phyloP scores from a whole-genome alignment of 2,329 filamentous ascomycete species.

The Sclerotinia subarctica region DNA sequence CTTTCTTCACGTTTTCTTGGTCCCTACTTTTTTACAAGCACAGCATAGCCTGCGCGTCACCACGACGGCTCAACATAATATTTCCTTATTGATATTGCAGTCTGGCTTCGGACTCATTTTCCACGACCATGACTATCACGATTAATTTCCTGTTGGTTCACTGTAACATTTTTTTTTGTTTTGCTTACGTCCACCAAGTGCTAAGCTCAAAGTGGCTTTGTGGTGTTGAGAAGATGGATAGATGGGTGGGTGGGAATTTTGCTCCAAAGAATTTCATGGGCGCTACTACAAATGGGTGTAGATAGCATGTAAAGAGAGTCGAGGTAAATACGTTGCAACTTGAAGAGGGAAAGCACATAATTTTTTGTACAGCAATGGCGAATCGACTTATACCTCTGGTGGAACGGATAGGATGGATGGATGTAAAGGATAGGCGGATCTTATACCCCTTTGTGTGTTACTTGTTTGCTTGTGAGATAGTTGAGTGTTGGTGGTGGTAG shows the following conservation, averaged over 20 bases:
- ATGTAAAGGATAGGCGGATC: conserved; percentile 3
- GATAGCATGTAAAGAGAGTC: background rate
- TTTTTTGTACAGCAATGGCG: background rate
- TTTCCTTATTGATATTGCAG: background rate
- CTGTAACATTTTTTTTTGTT: conserved; percentile 12
- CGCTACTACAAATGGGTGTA: background rate
- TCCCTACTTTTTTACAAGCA: background rate
- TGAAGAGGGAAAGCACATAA: background rate
- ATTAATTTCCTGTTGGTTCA: conserved; percentile 7
- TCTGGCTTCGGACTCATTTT: conserved; percentile 9
- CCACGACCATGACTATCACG: conserved; percentile 20
- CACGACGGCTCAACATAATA: conserved; percentile 12
- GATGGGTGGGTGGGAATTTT: background rate
- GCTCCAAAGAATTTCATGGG: background rate
- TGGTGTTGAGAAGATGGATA: conserved; percentile 5
- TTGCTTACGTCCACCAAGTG: background rate
- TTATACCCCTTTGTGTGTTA: conserved; percentile 13
- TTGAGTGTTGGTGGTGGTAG: background rate
- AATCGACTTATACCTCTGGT: background rate
- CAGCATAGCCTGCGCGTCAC: conserved; percentile 10
- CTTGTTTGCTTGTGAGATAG: background rate
- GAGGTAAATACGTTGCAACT: background rate
- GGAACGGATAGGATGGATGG: background rate
- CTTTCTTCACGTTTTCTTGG: conserved; percentile 10
- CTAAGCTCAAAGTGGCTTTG: background rate